phyloP scores from a whole-genome alignment of 495 filamentous ascomycete species.

The Xylaria telfairii region DNA sequence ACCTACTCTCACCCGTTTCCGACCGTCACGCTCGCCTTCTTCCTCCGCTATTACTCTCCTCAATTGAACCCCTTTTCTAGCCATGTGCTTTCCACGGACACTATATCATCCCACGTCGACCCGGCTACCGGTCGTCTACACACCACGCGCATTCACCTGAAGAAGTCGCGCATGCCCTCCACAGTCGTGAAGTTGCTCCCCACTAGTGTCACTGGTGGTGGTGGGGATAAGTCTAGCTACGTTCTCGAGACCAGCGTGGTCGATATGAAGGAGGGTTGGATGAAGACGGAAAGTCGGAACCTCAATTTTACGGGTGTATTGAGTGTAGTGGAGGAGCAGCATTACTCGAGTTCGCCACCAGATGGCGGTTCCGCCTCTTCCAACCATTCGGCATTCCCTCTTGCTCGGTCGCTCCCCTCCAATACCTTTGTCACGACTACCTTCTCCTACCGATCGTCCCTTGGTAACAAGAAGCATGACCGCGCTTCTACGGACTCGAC shows the following conservation, averaged over 20 bases:
- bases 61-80: slow-evolving; percentile 85
- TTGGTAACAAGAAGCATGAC: slow-evolving; percentile 74
- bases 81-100: slow-evolving; percentile 96
- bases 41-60: slow-evolving; percentile 87
- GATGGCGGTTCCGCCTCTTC: slow-evolving; percentile 22
- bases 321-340: slow-evolving; percentile 88
- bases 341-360: slow-evolving; percentile 63
- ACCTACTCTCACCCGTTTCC: slow-evolving; percentile 92
- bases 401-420: slow-evolving; percentile 31
- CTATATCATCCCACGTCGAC: slow-evolving; percentile 86
- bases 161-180: slow-evolving; percentile 87
- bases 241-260: slow-evolving; percentile 92
- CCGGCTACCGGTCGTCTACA: slow-evolving; percentile 77
- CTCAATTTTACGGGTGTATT: slow-evolving; percentile 91
- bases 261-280: slow-evolving; percentile 87
- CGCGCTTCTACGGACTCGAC: slow-evolving; percentile 42
- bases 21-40: slow-evolving; percentile 93
- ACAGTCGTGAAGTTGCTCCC: slow-evolving; percentile 83
- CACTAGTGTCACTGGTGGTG: slow-evolving; percentile 68
- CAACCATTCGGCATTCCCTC: slow-evolving; percentile 2
- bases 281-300: slow-evolving; percentile 82
- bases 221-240: slow-evolving; percentile 78
- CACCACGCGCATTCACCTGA: slow-evolving; percentile 90
- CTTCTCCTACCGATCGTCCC: slow-evolving; percentile 82
- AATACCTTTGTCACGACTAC: slow-evolving; percentile 82